phyloP scores from a whole-genome alignment of 768 basidiomycete species.

The Kwoniella newhampshirensis region DNA sequence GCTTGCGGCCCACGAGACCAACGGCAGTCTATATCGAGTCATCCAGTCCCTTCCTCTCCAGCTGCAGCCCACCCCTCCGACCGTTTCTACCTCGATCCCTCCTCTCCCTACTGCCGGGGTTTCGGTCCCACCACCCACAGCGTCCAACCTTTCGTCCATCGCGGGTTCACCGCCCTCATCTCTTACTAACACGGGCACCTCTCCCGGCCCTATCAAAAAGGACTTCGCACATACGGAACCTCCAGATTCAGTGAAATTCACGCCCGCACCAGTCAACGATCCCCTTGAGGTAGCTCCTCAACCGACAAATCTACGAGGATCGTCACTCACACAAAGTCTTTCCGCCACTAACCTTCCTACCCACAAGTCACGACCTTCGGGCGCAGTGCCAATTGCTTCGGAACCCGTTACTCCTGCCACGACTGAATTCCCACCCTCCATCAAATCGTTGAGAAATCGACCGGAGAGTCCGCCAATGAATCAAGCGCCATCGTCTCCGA shows the following conservation, averaged over 20 bases:
- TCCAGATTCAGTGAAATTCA: conserved; percentile 17
- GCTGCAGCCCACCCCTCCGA: conserved; percentile 53
- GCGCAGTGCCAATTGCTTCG: conserved; percentile 17
- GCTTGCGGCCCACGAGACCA: conserved; percentile 77
- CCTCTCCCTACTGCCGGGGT: conserved; percentile 15
- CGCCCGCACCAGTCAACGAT: conserved; percentile 33
- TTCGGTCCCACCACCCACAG: conserved; percentile 32
- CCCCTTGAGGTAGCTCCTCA: conserved; percentile 30
- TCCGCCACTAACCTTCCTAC: conserved; percentile 35
- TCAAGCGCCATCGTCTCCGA: conserved; percentile 34
- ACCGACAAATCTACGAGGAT: conserved; percentile 57
- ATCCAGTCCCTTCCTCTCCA: conserved; percentile 81
- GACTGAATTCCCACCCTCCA: conserved; percentile 41
- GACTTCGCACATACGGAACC: conserved; percentile 27
- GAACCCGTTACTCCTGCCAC: conserved; percentile 48
- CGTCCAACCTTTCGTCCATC: conserved; percentile 18
- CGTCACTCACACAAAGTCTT: conserved; percentile 4
- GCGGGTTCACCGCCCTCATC: conserved; percentile 35
- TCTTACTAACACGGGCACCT: conserved; percentile 15
- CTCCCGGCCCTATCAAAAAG: conserved; percentile 31
- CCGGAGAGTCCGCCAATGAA: conserved; percentile 59
- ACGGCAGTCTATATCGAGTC: conserved; percentile 76
- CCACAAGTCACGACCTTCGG: conserved; percentile 25
- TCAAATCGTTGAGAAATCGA: conserved; percentile 55
- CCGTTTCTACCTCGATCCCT: conserved; percentile 19